Percentiles rank a stretch among this genome's conserved stretches.
Conservation (phyloP, 768 basidiomycete genomes). For the Kondoa malvinella region DNA sequence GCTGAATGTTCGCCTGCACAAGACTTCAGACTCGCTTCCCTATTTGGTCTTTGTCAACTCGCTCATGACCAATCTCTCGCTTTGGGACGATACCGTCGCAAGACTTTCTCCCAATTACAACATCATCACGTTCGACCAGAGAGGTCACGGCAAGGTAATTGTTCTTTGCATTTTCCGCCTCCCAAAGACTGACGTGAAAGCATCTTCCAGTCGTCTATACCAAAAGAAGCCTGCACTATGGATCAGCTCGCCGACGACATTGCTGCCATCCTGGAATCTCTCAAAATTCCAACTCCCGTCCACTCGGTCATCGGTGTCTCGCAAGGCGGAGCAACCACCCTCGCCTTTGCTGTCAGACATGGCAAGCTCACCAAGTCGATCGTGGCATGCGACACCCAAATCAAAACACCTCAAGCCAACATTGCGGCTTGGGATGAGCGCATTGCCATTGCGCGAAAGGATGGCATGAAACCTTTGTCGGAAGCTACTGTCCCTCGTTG, state of each 20-base stretch:
- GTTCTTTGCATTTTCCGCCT: not conserved
- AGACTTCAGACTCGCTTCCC: constrained; percentile 20
- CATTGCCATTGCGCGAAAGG: constrained; percentile 26
- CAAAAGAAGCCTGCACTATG: constrained; percentile 26
- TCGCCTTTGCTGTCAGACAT: constrained; percentile 29
- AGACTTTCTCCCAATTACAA: constrained; percentile 28
- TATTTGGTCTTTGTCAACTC: constrained; percentile 31
- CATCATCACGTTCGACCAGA: constrained; percentile 30
- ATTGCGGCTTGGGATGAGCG: constrained; percentile 31
- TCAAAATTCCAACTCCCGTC: constrained; percentile 25
- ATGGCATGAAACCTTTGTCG: constrained; percentile 28
- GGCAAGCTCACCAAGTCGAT: constrained; percentile 21
- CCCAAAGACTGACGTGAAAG: not conserved
- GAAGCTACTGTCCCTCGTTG: constrained; percentile 29
- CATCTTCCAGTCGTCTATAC: constrained; percentile 23
- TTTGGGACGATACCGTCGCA: constrained; percentile 29
- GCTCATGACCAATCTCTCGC: constrained; percentile 30
- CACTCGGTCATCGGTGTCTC: constrained; percentile 32
- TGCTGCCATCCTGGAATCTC: constrained; percentile 25
- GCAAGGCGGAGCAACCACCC: constrained; percentile 31
- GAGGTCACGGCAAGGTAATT: constrained; percentile 30
- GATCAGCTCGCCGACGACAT: constrained; percentile 29
- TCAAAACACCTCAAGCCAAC: constrained; percentile 30
- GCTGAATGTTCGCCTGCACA: constrained; percentile 7
- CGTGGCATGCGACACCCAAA: constrained; percentile 31